phyloP scores from a whole-genome alignment of 129 eudicot species.

The Centella asiatica region DNA sequence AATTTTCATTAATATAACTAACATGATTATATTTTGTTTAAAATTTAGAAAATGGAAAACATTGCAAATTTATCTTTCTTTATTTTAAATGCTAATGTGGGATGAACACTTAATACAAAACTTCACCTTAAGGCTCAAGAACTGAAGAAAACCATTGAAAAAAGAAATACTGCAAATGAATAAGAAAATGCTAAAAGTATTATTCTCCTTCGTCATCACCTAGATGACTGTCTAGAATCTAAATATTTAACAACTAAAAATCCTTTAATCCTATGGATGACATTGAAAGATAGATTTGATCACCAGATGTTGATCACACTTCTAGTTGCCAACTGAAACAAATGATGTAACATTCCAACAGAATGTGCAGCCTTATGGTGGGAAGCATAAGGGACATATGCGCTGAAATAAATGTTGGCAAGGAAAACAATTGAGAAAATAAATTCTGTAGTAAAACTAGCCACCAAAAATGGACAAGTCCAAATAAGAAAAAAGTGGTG shows the following conservation, averaged over 20 bases:
- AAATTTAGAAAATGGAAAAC: too few species aligned
- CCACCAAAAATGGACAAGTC: not conserved
- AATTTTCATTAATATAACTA: too few species aligned
- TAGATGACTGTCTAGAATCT: not conserved
- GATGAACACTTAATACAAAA: too few species aligned
- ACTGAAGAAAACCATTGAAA: too few species aligned
- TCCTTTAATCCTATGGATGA: not conserved
- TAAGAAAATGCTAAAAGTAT: constrained; percentile 9
- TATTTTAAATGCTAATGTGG: too few species aligned
- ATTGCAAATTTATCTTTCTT: too few species aligned
- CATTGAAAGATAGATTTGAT: constrained; percentile 9
- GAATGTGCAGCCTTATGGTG: too few species aligned
- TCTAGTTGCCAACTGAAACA: constrained; percentile 1
- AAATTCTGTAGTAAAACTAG: not conserved
- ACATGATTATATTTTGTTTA: too few species aligned
- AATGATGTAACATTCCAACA: constrained; percentile 1
- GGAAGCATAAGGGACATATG: not conserved
- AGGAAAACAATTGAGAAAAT: too few species aligned
- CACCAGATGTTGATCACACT: constrained; percentile 8
- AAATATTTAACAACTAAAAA: constrained; percentile 13
- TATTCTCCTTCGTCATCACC: constrained; percentile 9
- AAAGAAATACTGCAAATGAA: too few species aligned
- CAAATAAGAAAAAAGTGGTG: not conserved
- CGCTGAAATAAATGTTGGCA: not conserved
- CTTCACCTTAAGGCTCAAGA: too few species aligned